Base-by-base conservation (phyloP, 148 eudicot species). In the Heliosperma pusillum region DNA sequence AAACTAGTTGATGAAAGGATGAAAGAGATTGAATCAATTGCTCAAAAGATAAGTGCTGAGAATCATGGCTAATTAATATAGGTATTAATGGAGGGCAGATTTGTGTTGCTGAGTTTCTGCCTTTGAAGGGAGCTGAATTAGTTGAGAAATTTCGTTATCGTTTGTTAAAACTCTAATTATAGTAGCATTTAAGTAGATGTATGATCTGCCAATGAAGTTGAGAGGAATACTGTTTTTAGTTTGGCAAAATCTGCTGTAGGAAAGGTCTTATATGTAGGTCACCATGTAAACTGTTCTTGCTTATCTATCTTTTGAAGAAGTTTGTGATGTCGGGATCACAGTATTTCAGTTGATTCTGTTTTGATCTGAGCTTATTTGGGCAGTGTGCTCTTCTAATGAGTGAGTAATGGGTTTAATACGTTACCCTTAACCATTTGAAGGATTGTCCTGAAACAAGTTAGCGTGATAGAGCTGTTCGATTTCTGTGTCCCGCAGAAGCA, bases 1-100 rank as follows among this genome's bases (percentile, higher is more conserved):
- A 77, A 88, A 72, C 78, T 91, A 60, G 95, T 91, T 17, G 95
- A 89, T 55, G 87, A 82, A 63, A 88, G 98, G 85, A 74, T 91
- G 55, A 73, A 83, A 71, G 84, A 82, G 69, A 86, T 90, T 30
- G 72, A 82, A 81, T 69, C 65, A 15, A 69, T 94, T 75, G 95
- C 89, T 56, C 76, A 89, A 66, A 91, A 89, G 85, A 83, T 94
- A n/a, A 81, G 81, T 19, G 60, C 69, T 56, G 45, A 1, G 15
- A 27, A 45, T 26, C 58, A 4, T 33, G 70, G 64, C 7, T 80
- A 71, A 70, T 50, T 75, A 44, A 15, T 29, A 1, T 45, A 24
- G 15, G 29, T 24, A 30, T 55, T 57, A 36, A 61, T n/a, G 61
- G n/a, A 13, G 65, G 27, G 58, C 5, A 15, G 50, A 21, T 68